phyloP scores from a whole-genome alignment of 169 alveolate species.

The Amoebophrya sp. region DNA sequence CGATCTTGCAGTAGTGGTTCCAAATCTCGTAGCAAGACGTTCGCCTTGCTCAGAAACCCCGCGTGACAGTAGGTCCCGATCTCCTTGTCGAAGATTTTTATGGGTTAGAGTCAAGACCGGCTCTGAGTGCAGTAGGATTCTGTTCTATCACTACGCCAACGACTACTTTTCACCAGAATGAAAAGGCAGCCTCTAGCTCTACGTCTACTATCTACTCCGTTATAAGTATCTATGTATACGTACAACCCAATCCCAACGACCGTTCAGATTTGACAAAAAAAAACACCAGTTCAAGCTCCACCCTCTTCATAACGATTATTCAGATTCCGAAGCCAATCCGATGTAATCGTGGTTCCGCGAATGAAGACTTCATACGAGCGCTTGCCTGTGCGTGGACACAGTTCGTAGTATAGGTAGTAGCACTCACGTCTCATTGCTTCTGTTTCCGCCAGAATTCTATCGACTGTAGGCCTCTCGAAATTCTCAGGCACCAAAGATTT shows the following conservation, averaged over 20 bases:
- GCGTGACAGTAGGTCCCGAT: not conserved
- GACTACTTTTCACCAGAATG: not conserved
- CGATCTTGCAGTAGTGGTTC: not conserved
- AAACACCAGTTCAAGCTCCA: too few species aligned
- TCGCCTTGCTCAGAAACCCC: not conserved
- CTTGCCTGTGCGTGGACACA: not conserved
- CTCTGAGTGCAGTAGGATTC: not conserved
- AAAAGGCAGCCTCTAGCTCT: not conserved
- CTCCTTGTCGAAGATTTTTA: not conserved
- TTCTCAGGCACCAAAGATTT: not conserved
- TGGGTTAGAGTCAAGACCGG: not conserved
- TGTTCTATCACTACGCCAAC: not conserved
- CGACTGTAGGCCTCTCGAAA: not conserved
- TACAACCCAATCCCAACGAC: too few species aligned
- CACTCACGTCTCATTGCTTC: not conserved
- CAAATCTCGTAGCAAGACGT: not conserved
- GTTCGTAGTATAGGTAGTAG: slow-evolving; percentile 15
- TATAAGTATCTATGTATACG: too few species aligned
- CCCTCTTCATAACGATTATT: too few species aligned
- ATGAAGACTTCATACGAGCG: not conserved
- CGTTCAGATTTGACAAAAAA: too few species aligned
- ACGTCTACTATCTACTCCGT: too few species aligned
- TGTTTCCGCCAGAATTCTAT: not conserved
- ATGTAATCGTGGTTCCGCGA: not conserved
- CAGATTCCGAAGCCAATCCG: not conserved